A percentile compares a stretch with the other conserved stretches of the same genome.
phyloP scores from a whole-genome alignment of 768 basidiomycete species.

The Baorangia bicolor region DNA sequence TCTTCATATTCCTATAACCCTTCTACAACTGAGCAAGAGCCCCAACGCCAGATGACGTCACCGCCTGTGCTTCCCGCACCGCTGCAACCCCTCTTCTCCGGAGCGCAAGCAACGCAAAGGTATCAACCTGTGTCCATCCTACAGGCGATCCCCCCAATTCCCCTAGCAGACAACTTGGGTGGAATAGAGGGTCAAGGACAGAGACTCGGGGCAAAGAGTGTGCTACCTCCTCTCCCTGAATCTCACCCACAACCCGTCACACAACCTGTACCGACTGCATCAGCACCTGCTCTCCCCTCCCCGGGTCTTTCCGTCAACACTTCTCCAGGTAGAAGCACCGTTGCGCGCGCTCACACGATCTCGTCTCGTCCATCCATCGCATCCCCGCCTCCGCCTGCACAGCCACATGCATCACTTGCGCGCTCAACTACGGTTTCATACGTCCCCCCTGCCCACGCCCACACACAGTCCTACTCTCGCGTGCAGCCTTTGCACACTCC shows the following conservation, averaged over 20 bases:
- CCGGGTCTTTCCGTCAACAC: constrained; percentile 17
- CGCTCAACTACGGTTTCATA: constrained; percentile 25
- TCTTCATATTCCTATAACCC: constrained; percentile 11
- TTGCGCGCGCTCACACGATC: constrained; percentile 31
- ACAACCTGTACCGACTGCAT: constrained; percentile 15
- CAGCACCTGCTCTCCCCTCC: constrained; percentile 16
- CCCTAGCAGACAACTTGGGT: constrained; percentile 1
- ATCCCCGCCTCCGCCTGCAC: constrained; percentile 11
- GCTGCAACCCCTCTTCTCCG: constrained; percentile 13
- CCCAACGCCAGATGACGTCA: constrained; percentile 13
- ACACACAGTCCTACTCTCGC: constrained; percentile 6
- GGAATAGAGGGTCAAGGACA: constrained; percentile 18
- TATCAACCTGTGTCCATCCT: constrained; percentile 24
- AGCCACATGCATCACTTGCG: constrained; percentile 20
- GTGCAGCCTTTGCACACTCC: not conserved
- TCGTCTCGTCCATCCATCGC: constrained; percentile 20
- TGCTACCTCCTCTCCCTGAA: constrained; percentile 6
- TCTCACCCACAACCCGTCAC: constrained; percentile 17
- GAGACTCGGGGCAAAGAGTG: constrained; percentile 1
- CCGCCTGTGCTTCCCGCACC: constrained; percentile 6
- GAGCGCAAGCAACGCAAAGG: constrained; percentile 11
- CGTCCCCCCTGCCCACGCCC: constrained; percentile 5
- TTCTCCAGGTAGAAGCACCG: constrained; percentile 16
- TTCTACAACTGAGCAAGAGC: constrained; percentile 12
- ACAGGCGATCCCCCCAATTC: constrained; percentile 8